These are phyloP conservation scores for Maudiozyma barnettii DNA, from an alignment of 805 yeast genomes.

Conservation along the genomic window DNA sequence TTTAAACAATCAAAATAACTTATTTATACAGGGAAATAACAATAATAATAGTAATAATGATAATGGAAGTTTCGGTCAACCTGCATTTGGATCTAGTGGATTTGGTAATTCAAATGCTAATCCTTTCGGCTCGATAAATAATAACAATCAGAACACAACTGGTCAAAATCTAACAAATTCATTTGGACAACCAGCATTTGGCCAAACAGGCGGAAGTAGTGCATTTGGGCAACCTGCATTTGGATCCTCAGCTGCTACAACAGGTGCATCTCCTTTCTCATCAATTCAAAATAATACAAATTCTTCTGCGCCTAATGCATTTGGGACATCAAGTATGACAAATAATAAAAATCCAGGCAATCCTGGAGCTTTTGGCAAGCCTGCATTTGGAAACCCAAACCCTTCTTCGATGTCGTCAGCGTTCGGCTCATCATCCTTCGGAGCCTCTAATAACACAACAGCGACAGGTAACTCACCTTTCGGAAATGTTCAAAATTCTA, in stretches of 20 bases:
- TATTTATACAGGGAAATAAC: background rate
- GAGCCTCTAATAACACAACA: background rate
- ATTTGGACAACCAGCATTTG: background rate
- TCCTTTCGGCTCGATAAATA: background rate
- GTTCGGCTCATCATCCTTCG: background rate
- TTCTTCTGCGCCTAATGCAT: background rate
- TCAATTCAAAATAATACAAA: background rate
- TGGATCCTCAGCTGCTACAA: background rate
- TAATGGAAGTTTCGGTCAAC: constrained; percentile 1
- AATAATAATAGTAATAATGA: constrained; percentile 2
- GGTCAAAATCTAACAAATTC: background rate
- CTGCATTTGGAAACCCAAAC: background rate
- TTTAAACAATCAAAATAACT: constrained; percentile 6
- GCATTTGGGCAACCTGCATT: constrained; percentile 1
- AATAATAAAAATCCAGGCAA: background rate
- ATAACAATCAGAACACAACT: background rate
- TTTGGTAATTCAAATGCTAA: background rate
- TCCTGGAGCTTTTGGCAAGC: constrained; percentile 3
- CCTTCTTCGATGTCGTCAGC: background rate
- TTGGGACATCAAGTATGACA: background rate
- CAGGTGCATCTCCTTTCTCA: background rate
- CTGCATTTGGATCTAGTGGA: constrained; percentile 1
- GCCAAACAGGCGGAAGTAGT: background rate
- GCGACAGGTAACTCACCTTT: background rate
- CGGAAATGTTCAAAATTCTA: background rate